Percentiles rank a stretch among this genome's conserved stretches.
Evolutionary conservation across 805 yeast species (phyloP).

Genomic region (Priceomyces fermenticarens): DNA sequence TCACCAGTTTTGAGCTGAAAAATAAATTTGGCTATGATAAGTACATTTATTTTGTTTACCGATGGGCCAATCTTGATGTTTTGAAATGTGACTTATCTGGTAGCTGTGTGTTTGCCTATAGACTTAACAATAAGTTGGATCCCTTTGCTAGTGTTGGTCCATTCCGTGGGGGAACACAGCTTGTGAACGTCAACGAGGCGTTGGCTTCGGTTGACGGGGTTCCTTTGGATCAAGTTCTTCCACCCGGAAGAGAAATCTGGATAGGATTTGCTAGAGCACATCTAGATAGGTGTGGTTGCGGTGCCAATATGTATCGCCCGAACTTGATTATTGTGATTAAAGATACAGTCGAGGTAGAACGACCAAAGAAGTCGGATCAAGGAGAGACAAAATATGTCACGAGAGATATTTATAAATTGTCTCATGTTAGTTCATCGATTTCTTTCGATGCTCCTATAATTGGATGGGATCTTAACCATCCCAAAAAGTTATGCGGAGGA

Average conservation of each 20-base stretch:
- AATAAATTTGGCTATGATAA: conserved; percentile 22
- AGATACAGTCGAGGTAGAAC: conserved; percentile 7
- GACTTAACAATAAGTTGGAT: conserved; percentile 9
- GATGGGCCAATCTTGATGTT: conserved; percentile 29
- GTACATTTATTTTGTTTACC: conserved; percentile 26
- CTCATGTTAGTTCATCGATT: conserved; percentile 28
- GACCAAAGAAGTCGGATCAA: conserved; percentile 2
- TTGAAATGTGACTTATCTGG: conserved; percentile 24
- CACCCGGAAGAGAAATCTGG: conserved; percentile 31
- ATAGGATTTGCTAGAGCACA: conserved; percentile 42
- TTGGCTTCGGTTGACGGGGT: conserved; percentile 13
- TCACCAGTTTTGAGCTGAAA: conserved; percentile 24
- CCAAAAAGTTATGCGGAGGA: conserved; percentile 22
- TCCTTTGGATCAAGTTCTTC: conserved; percentile 12
- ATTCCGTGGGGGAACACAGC: conserved; percentile 36
- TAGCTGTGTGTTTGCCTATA: conserved; percentile 12
- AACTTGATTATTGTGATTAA: conserved; percentile 29
- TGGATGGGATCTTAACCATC: conserved; percentile 22
- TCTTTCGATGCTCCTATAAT: conserved; percentile 27
- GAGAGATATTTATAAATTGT: conserved; percentile 20
- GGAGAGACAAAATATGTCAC: conserved; percentile 1
- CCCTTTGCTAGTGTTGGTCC: conserved; percentile 22
- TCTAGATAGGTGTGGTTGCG: conserved; percentile 37
- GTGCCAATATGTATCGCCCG: conserved; percentile 37
- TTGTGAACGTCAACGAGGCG: conserved; percentile 21